Base-by-base conservation (phyloP, 768 basidiomycete species). In the Nidularia pulvinata region DNA sequence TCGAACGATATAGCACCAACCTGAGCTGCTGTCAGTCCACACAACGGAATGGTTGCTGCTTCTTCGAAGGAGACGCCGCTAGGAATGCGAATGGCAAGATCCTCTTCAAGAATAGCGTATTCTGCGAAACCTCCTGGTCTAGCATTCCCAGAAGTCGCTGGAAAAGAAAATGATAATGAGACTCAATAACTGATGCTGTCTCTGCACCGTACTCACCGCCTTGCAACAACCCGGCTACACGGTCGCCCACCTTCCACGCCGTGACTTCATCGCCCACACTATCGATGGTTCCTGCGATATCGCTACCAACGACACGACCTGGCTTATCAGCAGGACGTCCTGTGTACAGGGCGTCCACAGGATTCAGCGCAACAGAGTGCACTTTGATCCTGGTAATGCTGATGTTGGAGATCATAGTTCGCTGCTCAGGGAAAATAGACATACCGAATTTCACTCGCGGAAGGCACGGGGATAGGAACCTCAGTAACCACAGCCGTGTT, bases 51-150 rank as follows among this genome's bases (percentile, higher is more conserved):
- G 1, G 69, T 67, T 2, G 65, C 68, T 1, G 71, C 71, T 46
- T 71, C 67, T 35, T 70, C 68, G 25, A 70, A 69, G n/a, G 64
- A 59, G 9, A 64, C 61, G 6, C 50, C 55, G 0, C 50, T 33
- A 2, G 70, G 67, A 6, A 72, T 60, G 6, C 55, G 55, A 34
- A 71, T 66, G 5, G 65, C 61, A 4, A 71, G 58, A 53, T 72
- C 70, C 6, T 61, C 62, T 46, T 71, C 71, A 6, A 72, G 50
- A 19, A 69, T 60, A 7, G 67, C 65, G 49, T 65, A 72, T 56
- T 70, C 64, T n/a, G 70, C 66, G 53, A 72, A 72, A 19, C 63
- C 71, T 32, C 71, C 70, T 6, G 71, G 70, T 16, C 65, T 61
- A 30, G 57, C 56, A 35, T 66, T 70, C 6, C 55, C 61, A 32